A percentile compares a stretch with the other conserved stretches of the same genome.
Conservation (phyloP, 1,284 basidiomycete genomes). For the Leccinum subspadiceum region DNA sequence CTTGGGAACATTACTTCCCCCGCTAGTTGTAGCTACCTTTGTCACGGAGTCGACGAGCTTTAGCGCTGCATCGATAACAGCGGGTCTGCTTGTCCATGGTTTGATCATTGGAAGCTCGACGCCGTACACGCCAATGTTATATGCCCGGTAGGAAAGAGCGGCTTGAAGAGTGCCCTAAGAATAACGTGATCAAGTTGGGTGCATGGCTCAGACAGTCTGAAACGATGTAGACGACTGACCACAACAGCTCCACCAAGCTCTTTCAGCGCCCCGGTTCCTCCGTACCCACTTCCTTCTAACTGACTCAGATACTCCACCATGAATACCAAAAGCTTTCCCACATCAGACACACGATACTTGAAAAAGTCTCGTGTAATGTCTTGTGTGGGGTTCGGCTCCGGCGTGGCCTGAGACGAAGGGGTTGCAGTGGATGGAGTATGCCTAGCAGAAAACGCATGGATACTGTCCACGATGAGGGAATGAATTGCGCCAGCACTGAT, state of each 20-base stretch:
- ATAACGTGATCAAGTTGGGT: neutral
- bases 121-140: slow-evolving; percentile 74
- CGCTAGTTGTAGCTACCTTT: slow-evolving; percentile 30
- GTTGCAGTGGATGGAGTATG: slow-evolving; percentile 51
- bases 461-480: slow-evolving; percentile 61
- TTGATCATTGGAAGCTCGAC: slow-evolving; percentile 69
- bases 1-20: slow-evolving; percentile 38
- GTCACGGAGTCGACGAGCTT: slow-evolving; percentile 73
- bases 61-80: slow-evolving; percentile 68
- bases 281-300: slow-evolving; percentile 27
- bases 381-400: slow-evolving; percentile 41
- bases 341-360: slow-evolving; percentile 61
- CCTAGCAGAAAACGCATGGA: slow-evolving; percentile 68
- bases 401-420: slow-evolving; percentile 12
- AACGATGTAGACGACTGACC: slow-evolving; percentile 40
- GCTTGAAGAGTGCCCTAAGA: slow-evolving; percentile 69
- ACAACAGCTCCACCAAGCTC: slow-evolving; percentile 51
- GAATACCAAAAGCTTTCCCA: slow-evolving; percentile 57
- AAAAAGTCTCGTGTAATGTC: slow-evolving; percentile 88
- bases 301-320: slow-evolving; percentile 41
- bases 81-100: slow-evolving; percentile 80
- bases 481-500: slow-evolving; percentile 47
- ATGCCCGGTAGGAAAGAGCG: slow-evolving; percentile 71
- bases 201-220: neutral
- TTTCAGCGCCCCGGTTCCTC: slow-evolving; percentile 26